Conservation (phyloP, 495 filamentous ascomycete species). For the Neurospora sp. region DNA sequence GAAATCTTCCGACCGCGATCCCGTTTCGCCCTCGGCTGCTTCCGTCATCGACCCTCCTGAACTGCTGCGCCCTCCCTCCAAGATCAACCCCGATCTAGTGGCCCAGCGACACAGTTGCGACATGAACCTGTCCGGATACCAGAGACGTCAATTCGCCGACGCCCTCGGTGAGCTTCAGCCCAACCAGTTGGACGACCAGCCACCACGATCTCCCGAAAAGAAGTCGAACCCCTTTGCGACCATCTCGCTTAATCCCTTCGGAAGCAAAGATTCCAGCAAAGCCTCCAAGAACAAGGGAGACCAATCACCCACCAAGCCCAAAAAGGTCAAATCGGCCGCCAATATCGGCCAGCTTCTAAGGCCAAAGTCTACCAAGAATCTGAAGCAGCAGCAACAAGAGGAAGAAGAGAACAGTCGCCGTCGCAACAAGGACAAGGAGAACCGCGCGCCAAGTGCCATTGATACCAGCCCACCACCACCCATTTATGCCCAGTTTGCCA, state of each 20-base stretch:
- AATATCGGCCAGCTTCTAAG: constrained; percentile 58
- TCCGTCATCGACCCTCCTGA: neutral
- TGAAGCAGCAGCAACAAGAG: constrained; percentile 26
- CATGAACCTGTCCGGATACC: constrained; percentile 16
- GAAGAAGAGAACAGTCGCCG: constrained; percentile 23
- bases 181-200: constrained; percentile 31
- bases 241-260: constrained; percentile 49
- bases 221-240: constrained; percentile 48
- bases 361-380: constrained; percentile 49
- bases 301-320: constrained; percentile 47
- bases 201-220: constrained; percentile 41
- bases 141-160: constrained; percentile 23
- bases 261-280: constrained; percentile 40
- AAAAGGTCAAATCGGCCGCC: constrained; percentile 77
- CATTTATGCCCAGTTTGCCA: constrained; percentile 65
- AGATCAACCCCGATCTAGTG: constrained; percentile 10
- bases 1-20: neutral
- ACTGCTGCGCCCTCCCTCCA: neutral
- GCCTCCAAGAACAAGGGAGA: constrained; percentile 23
- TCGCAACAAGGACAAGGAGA: constrained; percentile 66
- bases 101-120: neutral
- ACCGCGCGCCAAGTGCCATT: constrained; percentile 41
- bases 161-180: constrained; percentile 42
- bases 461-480: constrained; percentile 45
- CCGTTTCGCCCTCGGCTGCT: neutral